Percentiles rank a stretch among this genome's conserved stretches.
Evolutionary conservation across 1,284 basidiomycete species (phyloP).

Genomic region (Exobasidium rhododendri): DNA sequence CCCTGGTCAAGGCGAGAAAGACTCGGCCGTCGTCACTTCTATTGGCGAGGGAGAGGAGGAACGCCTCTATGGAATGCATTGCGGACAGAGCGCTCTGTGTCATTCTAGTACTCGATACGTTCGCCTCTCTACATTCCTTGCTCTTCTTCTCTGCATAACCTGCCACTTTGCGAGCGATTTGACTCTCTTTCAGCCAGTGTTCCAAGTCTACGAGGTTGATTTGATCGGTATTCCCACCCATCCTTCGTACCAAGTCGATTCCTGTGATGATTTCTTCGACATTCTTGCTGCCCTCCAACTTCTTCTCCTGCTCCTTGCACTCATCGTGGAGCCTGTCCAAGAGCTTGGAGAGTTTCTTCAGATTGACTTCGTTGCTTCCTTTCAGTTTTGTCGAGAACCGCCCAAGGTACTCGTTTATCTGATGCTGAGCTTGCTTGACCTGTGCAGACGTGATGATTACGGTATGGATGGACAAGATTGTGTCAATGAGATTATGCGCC

Average conservation of each 20-base stretch:
- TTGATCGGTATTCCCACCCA: slow-evolving; percentile 70
- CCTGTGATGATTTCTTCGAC: slow-evolving; percentile 65
- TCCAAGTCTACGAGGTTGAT: slow-evolving; percentile 72
- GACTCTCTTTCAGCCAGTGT: slow-evolving; percentile 76
- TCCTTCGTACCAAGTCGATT: slow-evolving; percentile 63
- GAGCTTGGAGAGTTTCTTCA: slow-evolving; percentile 65
- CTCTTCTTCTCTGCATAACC: slow-evolving; percentile 70
- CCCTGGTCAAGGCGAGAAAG: slow-evolving; percentile 31
- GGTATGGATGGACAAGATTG: slow-evolving; percentile 80
- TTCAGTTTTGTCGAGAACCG: slow-evolving; percentile 76
- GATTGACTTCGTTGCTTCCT: slow-evolving; percentile 70
- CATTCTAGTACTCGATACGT: slow-evolving; percentile 55
- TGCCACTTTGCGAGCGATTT: slow-evolving; percentile 66
- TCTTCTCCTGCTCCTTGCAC: slow-evolving; percentile 13
- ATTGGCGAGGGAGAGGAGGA: slow-evolving; percentile 77
- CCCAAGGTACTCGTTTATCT: slow-evolving; percentile 74
- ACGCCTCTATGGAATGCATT: slow-evolving; percentile 77
- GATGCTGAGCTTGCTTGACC: slow-evolving; percentile 67
- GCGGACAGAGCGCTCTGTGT: slow-evolving; percentile 65
- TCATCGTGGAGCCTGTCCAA: slow-evolving; percentile 27
- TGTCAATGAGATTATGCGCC: slow-evolving; percentile 75
- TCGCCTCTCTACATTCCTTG: slow-evolving; percentile 38
- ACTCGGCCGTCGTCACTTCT: slow-evolving; percentile 70
- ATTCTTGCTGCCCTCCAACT: background rate
- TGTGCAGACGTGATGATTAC: slow-evolving; percentile 65